A percentile compares a stretch with the other conserved stretches of the same genome.
Conservation (phyloP, 1,139 yeast genomes). For the Saccharomyces hybrid region DNA sequence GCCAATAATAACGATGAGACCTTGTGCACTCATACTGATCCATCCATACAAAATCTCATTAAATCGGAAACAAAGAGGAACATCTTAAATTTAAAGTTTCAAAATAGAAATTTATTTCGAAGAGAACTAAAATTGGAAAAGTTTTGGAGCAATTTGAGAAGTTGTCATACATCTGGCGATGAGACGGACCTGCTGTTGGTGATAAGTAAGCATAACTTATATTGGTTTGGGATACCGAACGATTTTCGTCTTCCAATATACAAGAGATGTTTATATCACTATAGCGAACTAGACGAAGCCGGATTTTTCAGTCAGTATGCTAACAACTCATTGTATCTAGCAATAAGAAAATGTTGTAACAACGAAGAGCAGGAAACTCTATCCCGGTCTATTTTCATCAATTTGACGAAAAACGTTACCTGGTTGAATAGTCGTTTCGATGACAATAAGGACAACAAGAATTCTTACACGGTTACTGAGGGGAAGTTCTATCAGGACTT, state of each 20-base stretch:
- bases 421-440: slow-evolving; percentile 2
- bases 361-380: background rate
- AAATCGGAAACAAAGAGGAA: slow-evolving; percentile 1
- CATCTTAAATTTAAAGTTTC: background rate
- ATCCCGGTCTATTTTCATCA: background rate
- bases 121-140: slow-evolving; percentile 1
- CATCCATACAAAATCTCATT: background rate
- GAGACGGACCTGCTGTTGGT: background rate
- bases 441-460: background rate
- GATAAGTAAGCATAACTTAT: slow-evolving; percentile 1
- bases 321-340: background rate
- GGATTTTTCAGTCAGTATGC: background rate
- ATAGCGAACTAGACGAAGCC: background rate
- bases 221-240: slow-evolving; percentile 6
- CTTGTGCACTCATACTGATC: background rate
- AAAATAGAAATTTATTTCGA: slow-evolving; percentile 1
- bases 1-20: background rate
- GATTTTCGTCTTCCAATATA: slow-evolving; percentile 1
- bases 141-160: slow-evolving; percentile 1
- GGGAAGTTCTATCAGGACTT: background rate
- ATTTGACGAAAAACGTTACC: slow-evolving; percentile 1
- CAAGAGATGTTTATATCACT: slow-evolving; percentile 1
- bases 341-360: background rate
- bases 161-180: background rate
- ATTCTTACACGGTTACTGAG: background rate